Evolutionary conservation across 108 stramenopile species (phyloP).

Genomic region (Conticribra guillardii): DNA sequence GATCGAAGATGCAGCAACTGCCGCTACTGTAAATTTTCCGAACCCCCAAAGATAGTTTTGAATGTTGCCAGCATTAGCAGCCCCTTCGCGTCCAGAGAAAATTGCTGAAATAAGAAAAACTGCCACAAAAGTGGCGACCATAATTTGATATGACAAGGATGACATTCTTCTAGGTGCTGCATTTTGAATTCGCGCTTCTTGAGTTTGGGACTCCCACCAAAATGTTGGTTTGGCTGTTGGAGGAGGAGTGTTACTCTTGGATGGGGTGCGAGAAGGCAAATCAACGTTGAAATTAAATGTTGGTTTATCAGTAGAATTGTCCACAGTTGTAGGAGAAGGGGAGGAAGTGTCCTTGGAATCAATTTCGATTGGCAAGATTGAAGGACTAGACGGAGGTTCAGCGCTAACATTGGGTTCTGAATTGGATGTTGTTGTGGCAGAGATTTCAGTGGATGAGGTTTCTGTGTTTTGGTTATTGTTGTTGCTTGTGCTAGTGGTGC

Average conservation of each 20-base stretch:
- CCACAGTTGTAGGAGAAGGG: neutral
- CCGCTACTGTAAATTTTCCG: constrained; percentile 18
- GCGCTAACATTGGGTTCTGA: too few relatives aligned
- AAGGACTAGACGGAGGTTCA: too few relatives aligned
- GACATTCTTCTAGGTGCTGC: neutral
- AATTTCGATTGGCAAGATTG: neutral
- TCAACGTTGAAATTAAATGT: neutral
- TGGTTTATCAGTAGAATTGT: neutral
- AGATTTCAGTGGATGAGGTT: neutral
- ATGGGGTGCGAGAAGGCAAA: neutral
- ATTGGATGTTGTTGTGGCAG: constrained; percentile 3
- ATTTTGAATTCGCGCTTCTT: neutral
- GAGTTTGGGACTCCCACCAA: neutral
- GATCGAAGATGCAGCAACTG: constrained; percentile 18
- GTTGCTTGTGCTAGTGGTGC: neutral
- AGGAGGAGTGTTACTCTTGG: neutral
- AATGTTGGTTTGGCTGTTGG: constrained; percentile 1
- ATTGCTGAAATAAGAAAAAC: constrained; percentile 1
- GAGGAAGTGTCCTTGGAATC: neutral
- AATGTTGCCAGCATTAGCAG: neutral
- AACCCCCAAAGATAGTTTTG: constrained; percentile 2
- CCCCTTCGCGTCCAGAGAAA: constrained; percentile 10
- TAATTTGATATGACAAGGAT: neutral
- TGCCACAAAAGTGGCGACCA: constrained; percentile 8
- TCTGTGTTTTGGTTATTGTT: neutral